phyloP scores from a whole-genome alignment of 345 rosid species.

The Hibiscus mutabilis region DNA sequence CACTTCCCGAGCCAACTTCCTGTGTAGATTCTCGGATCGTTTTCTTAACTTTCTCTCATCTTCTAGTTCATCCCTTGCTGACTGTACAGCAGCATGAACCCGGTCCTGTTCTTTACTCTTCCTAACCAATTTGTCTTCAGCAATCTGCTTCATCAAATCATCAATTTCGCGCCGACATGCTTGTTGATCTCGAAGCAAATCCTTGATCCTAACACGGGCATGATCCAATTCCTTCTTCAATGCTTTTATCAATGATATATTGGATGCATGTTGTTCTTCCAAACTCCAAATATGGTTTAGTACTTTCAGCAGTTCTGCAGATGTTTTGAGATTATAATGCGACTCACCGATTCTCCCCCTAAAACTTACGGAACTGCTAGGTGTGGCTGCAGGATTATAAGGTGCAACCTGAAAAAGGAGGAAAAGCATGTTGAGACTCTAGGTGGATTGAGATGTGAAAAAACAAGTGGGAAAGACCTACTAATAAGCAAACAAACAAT shows the following conservation, averaged over 20 bases:
- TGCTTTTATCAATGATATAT: slow-evolving; percentile 58
- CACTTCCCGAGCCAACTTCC: slow-evolving; percentile 75
- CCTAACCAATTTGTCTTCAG: slow-evolving; percentile 63
- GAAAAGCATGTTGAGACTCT: neutral
- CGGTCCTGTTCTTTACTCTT: slow-evolving; percentile 75
- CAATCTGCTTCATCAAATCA: slow-evolving; percentile 89
- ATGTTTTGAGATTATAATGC: slow-evolving; percentile 70
- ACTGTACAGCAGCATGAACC: slow-evolving; percentile 61
- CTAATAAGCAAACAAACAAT: neutral
- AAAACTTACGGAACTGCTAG: slow-evolving; percentile 69
- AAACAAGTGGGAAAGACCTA: neutral
- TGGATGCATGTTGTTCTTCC: slow-evolving; percentile 82
- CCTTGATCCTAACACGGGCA: slow-evolving; percentile 59
- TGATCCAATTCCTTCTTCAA: slow-evolving; percentile 69
- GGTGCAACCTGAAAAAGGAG: slow-evolving; percentile 57
- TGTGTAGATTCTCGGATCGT: slow-evolving; percentile 75
- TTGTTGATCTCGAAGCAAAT: slow-evolving; percentile 66
- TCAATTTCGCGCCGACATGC: slow-evolving; percentile 68
- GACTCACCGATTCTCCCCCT: slow-evolving; percentile 61
- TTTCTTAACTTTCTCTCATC: slow-evolving; percentile 83
- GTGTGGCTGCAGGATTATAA: slow-evolving; percentile 69
- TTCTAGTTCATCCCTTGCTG: slow-evolving; percentile 80
- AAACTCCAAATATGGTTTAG: slow-evolving; percentile 89
- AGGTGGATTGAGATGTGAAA: neutral
- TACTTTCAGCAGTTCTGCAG: slow-evolving; percentile 82